Evolutionary conservation across 2,329 filamentous ascomycete genomes (phyloP), one percentile per base, ranked within the genome.

Genomic region (Lecanosticta acicola): DNA sequence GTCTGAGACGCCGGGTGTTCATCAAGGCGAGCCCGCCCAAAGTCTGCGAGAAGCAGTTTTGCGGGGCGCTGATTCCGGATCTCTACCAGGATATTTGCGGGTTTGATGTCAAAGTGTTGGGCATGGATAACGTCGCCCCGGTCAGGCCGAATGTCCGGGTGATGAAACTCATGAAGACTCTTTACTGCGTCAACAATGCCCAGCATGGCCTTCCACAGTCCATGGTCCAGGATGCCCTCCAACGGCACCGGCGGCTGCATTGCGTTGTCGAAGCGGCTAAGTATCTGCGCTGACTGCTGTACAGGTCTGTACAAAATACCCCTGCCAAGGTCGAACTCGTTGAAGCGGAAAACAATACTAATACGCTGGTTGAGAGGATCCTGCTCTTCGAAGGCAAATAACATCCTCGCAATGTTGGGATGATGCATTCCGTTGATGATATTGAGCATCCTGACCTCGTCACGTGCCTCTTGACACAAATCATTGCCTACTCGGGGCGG

Each of bases 81-180:
- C 13, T 40, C 38, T 7, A 87, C 81, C 1, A 97, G 75, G 47
- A 96, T 95, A 60, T 96, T 97, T 18, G 91, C 96, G 1, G 91
- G 91, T 67, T 96, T 96, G 54, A 97, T 91, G 63, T 97, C 91
- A 53, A 91, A 83, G 65, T 97, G 91, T 11, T 29, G 7, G 11
- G 24, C 24, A 55, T 96, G 96, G 67, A 96, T 16, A 19, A 37
- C 19, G n/a, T 17, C 17, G 17, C 18, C 14, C 35, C 96, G 68
- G 94, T 96, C 38, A 24, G 8, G 8, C 10, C 18, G 17, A 11
- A 16, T 37, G 17, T n/a, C 11, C 4, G 9, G 14, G 17, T 16
- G 14, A n/a, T n/a, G 18, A 13, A 24, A 21, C 14, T 14, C 20
- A 14, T 40, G 38, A 11, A 40, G 16, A 10, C 14, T 32, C 16